Evolutionary conservation across 306 rosid genomes (phyloP).

Genomic region (Luffa aegyptiaca): DNA sequence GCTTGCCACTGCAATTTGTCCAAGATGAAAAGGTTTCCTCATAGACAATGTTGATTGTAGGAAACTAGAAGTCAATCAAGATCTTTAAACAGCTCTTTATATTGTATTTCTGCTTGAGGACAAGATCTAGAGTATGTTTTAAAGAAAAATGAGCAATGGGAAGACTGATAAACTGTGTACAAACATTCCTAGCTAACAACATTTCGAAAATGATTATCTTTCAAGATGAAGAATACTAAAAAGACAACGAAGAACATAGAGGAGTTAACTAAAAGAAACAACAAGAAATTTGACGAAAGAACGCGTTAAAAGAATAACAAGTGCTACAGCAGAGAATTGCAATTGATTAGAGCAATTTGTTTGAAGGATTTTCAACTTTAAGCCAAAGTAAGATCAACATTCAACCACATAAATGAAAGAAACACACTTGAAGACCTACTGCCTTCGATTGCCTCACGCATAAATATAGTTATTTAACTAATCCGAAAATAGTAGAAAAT

Average conservation of each 20-base stretch:
- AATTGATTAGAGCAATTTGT: neutral
- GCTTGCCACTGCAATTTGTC: neutral
- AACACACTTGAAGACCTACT: neutral
- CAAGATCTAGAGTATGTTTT: neutral
- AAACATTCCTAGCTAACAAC: neutral
- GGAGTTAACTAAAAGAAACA: neutral
- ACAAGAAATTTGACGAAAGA: neutral
- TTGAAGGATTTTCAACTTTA: neutral
- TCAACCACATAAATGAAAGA: neutral
- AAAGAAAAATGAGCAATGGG: neutral
- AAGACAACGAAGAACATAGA: neutral
- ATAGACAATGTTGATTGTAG: neutral
- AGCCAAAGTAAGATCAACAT: neutral
- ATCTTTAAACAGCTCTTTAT: neutral
- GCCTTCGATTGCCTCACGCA: neutral
- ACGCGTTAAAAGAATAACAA: neutral
- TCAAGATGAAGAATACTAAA: neutral
- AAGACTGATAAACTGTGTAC: neutral
- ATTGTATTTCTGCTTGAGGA: neutral
- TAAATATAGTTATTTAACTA: neutral
- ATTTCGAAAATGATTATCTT: neutral
- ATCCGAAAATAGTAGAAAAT: neutral
- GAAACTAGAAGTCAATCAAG: neutral
- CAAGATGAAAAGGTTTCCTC: neutral
- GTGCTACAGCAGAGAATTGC: neutral